These are phyloP conservation scores for Laetiporus sulphureus DNA, from an alignment of 1,284 basidiomycete genomes.

Conservation along the genomic window DNA sequence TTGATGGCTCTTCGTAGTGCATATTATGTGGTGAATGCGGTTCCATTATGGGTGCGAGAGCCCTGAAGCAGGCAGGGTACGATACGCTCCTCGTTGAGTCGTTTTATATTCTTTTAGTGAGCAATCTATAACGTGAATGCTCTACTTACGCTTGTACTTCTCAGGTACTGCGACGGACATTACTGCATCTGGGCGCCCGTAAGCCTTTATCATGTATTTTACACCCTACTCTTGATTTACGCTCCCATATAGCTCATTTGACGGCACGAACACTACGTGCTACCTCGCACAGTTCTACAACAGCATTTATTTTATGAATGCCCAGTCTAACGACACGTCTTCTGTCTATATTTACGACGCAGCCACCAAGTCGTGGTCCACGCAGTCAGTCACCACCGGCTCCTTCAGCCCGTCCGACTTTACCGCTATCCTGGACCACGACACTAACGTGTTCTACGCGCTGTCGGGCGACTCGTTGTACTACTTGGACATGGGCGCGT, in stretches of 20 bases:
- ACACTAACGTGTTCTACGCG: slow-evolving; percentile 80
- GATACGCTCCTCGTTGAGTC: neutral
- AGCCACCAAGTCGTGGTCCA: slow-evolving; percentile 56
- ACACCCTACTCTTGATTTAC: neutral
- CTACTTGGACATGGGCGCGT: slow-evolving; percentile 57
- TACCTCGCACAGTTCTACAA: slow-evolving; percentile 73
- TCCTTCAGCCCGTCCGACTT: slow-evolving; percentile 51
- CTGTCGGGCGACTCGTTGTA: slow-evolving; percentile 55
- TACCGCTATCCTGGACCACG: slow-evolving; percentile 76
- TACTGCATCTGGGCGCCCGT: slow-evolving; percentile 64
- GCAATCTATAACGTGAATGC: neutral
- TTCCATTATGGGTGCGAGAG: too few species aligned
- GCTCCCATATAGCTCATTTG: slow-evolving; percentile 49
- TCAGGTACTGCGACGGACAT: slow-evolving; percentile 55
- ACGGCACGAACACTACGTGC: slow-evolving; percentile 60
- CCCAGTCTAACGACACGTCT: slow-evolving; percentile 58
- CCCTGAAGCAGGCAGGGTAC: too few species aligned
- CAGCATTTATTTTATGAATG: slow-evolving; percentile 76
- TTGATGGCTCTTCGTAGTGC: too few species aligned
- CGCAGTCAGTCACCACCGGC: slow-evolving; percentile 44
- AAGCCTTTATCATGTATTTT: slow-evolving; percentile 25
- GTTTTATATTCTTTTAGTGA: neutral
- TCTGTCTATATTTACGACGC: slow-evolving; percentile 67
- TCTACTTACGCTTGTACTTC: neutral
- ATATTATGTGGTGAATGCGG: too few species aligned